Evolutionary conservation across 192 early-diverging fungal genomes (phyloP), one percentile per base, ranked within the genome.

Genomic region (Powellomyces hirtus): DNA sequence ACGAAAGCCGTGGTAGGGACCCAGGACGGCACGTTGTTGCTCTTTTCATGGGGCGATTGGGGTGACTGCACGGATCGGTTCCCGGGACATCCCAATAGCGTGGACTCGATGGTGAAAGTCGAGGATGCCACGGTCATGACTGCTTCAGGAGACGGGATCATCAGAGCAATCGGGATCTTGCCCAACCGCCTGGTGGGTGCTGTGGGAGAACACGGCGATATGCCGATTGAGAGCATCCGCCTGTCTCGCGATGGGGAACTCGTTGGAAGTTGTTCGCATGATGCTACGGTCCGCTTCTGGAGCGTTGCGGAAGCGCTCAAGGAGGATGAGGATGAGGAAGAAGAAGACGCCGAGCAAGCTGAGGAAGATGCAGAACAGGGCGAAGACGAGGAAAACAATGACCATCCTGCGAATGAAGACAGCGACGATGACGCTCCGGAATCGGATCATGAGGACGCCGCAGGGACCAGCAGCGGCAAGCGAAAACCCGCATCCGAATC

Each of bases 51-150:
- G 81, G 91, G 89, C 29, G 80, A 94, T 72, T 99, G 94, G 90
- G 92, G 90, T 20, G 96, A 99, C 66, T 87, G 89, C 58, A 90
- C 89, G 18, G 97, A 99, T 78, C 86, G 97, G 18, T 92, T 97
- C 68, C 82, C 92, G 10, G 97, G 97, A 45, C 97, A 99, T 69
- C 96, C 96, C 26, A 84, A 84, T 55, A 90, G 91, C 24, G 91
- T 99, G 38, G 91, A 95, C 66, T 77, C 94, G 0, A 86, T 99
- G 30, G 83, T 83, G 71, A 91, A 90, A 73, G 76, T 97, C 46
- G 88, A 89, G 30, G 95, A 98, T 50, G 83, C 89, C 62, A 84
- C 88, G 49, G 83, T 97, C 10, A 84, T 89, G 22, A 99, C 97
- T 0, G 97, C 95, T 24, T 90, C 89, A 22, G 88, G 90, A 67